Percentiles rank a stretch among this genome's conserved stretches.
phyloP scores from a whole-genome alignment of 495 filamentous ascomycete species.

The Podospora tetraspora region DNA sequence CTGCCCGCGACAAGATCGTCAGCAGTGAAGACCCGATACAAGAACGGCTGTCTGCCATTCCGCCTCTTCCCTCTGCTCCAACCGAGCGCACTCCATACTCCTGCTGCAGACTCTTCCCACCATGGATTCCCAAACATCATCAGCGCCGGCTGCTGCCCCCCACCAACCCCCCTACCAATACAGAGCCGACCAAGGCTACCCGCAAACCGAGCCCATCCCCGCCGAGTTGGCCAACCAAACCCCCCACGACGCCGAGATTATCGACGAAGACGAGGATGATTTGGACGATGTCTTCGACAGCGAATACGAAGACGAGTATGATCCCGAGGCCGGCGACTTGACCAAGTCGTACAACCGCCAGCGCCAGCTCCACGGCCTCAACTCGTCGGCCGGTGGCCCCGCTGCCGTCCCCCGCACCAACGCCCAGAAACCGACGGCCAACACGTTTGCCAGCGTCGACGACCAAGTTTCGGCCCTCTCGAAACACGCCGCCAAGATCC shows the following conservation, averaged over 20 bases:
- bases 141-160: conserved; percentile 23
- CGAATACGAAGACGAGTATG: conserved; percentile 47
- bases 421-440: conserved; percentile 75
- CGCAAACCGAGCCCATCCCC: conserved; percentile 24
- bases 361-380: conserved; percentile 47
- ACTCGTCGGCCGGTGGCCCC: conserved; percentile 28
- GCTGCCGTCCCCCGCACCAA: conserved; percentile 69
- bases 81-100: not conserved
- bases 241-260: conserved; percentile 16
- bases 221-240: conserved; percentile 15
- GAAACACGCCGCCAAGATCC: conserved; percentile 83
- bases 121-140: not conserved
- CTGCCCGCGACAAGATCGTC: not conserved
- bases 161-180: conserved; percentile 28
- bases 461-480: conserved; percentile 81
- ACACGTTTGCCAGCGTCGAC: conserved; percentile 70
- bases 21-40: not conserved
- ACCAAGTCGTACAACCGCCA: conserved; percentile 92
- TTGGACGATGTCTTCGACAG: conserved; percentile 39
- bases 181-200: conserved; percentile 28
- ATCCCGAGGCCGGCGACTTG: conserved; percentile 63
- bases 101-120: conserved; percentile 6
- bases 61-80: not conserved
- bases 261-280: conserved; percentile 32
- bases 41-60: too few species aligned